A percentile compares a stretch with the other conserved stretches of the same genome.
Conservation (phyloP, 164 flowering plant genomes). For the Magnolia sinica region DNA sequence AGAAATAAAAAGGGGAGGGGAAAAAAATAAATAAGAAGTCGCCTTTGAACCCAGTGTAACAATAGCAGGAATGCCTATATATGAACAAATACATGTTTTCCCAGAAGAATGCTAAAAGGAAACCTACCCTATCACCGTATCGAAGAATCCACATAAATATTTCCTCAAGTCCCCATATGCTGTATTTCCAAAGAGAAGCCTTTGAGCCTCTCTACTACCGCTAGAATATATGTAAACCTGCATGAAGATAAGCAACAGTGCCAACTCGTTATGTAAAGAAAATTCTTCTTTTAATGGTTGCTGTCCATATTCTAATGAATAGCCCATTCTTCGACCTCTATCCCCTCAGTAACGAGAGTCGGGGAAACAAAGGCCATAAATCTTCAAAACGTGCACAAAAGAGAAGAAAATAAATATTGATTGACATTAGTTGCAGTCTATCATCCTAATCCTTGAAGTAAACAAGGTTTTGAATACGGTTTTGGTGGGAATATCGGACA, state of each 20-base stretch:
- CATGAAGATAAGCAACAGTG: neutral
- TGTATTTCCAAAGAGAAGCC: conserved; percentile 86
- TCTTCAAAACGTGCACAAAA: neutral
- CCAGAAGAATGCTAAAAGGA: conserved; percentile 2
- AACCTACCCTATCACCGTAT: conserved; percentile 76
- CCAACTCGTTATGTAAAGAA: neutral
- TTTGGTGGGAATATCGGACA: no score
- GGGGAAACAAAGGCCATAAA: neutral
- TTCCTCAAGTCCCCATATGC: conserved; percentile 82
- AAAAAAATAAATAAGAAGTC: neutral
- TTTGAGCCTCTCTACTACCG: conserved; percentile 96
- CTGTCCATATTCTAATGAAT: no score
- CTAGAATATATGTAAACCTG: conserved; percentile 98
- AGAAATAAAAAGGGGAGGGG: neutral
- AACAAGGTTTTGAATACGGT: neutral
- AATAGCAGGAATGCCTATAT: neutral
- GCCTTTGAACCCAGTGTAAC: neutral
- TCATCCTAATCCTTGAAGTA: neutral
- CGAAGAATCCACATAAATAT: conserved; percentile 83
- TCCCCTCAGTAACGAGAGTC: no score
- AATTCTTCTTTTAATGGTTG: no score
- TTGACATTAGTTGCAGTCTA: neutral
- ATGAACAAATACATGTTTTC: neutral
- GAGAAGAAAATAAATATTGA: neutral
- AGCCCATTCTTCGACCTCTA: no score